These are phyloP conservation scores for Quercus aquifolioides DNA, from an alignment of 306 rosid genomes.

Conservation along the genomic window DNA sequence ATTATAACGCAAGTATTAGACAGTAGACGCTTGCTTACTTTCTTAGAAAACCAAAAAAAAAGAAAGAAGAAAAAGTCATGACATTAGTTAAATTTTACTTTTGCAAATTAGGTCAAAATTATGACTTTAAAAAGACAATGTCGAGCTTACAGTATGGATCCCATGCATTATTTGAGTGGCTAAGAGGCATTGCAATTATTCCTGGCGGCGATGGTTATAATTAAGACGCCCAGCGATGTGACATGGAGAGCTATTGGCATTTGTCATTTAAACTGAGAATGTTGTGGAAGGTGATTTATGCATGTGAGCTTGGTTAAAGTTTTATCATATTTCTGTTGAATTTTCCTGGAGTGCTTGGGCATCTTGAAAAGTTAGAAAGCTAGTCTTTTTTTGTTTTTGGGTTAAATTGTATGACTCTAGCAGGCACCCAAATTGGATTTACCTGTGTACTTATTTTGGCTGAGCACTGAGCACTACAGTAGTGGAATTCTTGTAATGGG, in stretches of 20 bases:
- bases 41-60: too few relatives aligned
- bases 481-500: neutral
- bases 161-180: neutral
- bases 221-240: too few relatives aligned
- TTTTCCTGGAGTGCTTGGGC: neutral
- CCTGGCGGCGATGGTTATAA: neutral
- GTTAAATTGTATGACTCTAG: too few relatives aligned
- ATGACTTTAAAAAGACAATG: neutral
- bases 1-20: too few relatives aligned
- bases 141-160: neutral
- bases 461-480: neutral
- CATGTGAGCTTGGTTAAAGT: neutral
- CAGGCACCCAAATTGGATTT: neutral
- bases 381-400: neutral
- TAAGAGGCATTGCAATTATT: neutral
- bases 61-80: too few relatives aligned
- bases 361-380: neutral
- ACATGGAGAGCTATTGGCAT: neutral
- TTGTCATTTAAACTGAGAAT: neutral
- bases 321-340: neutral
- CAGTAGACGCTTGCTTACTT: too few relatives aligned
- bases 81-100: too few relatives aligned
- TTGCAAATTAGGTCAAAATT: neutral
- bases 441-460: neutral
- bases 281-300: neutral